Evolutionary conservation across 805 yeast species (phyloP).

Genomic region (Scheffersomyces amazonensis): DNA sequence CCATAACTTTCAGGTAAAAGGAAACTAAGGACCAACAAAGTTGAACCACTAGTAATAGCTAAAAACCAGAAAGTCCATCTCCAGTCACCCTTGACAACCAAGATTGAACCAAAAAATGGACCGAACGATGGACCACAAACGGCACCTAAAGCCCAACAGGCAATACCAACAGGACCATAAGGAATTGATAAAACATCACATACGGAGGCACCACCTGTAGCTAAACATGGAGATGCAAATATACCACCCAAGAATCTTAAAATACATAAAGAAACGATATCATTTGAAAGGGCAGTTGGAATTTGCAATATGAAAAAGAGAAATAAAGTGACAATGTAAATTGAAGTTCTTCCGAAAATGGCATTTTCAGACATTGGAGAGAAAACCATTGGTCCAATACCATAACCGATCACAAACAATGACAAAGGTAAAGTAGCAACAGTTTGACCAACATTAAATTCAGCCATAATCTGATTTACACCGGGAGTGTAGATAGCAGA

Average conservation of each 20-base stretch:
- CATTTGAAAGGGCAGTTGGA: constrained; percentile 50
- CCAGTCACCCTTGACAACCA: constrained; percentile 37
- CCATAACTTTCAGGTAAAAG: constrained; percentile 50
- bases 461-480: constrained; percentile 38
- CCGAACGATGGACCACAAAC: constrained; percentile 56
- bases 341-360: constrained; percentile 48
- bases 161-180: constrained; percentile 44
- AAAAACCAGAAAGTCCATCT: constrained; percentile 56
- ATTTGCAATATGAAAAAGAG: constrained; percentile 52
- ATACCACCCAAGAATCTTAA: constrained; percentile 54
- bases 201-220: constrained; percentile 58
- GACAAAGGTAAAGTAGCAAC: constrained; percentile 52
- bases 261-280: constrained; percentile 49
- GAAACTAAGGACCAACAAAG: constrained; percentile 22
- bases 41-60: constrained; percentile 21
- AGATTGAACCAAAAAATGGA: constrained; percentile 54
- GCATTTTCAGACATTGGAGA: constrained; percentile 60
- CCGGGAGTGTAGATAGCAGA: constrained; percentile 58
- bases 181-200: constrained; percentile 47
- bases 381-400: constrained; percentile 56
- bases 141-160: constrained; percentile 52
- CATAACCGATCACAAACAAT: constrained; percentile 58
- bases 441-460: constrained; percentile 43
- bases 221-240: constrained; percentile 53
- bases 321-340: constrained; percentile 46